Percentiles rank a stretch among this genome's conserved stretches.
phyloP scores from a whole-genome alignment of 805 yeast species.

The Danielia oregonensis region DNA sequence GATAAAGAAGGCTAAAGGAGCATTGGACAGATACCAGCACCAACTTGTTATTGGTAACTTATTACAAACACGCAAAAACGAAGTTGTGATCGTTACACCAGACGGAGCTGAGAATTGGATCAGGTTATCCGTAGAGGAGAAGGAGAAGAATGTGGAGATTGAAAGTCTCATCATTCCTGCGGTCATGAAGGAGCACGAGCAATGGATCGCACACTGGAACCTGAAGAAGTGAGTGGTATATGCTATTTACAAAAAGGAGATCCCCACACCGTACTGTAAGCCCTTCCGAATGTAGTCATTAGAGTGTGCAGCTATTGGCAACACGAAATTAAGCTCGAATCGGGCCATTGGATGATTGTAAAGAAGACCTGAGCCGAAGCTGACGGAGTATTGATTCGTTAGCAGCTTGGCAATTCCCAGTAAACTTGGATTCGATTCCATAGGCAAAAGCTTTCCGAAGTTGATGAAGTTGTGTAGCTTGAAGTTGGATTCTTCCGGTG shows the following conservation, averaged over 20 bases:
- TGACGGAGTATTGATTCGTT: conserved; percentile 26
- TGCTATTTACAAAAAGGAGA: conserved; percentile 43
- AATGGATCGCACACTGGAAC: conserved; percentile 45
- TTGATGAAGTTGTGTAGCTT: conserved; percentile 47
- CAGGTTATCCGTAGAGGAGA: conserved; percentile 41
- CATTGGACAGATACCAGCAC: conserved; percentile 82
- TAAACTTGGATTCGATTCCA: conserved; percentile 10
- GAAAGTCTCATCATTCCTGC: conserved; percentile 80
- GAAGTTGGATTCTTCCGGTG: conserved; percentile 41
- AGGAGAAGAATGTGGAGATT: conserved; percentile 50
- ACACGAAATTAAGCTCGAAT: conserved; percentile 52
- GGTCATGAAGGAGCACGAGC: conserved; percentile 59
- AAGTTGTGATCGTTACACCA: conserved; percentile 78
- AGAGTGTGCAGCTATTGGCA: conserved; percentile 44
- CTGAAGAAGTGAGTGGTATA: conserved; percentile 6
- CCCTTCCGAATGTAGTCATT: conserved; percentile 50
- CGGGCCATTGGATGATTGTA: conserved; percentile 57
- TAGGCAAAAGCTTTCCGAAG: conserved; percentile 41
- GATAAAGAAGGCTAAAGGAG: conserved; percentile 70
- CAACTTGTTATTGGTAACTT: conserved; percentile 93
- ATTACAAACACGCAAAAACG: conserved; percentile 80
- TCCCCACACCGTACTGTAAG: conserved; percentile 56
- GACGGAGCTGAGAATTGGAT: conserved; percentile 47
- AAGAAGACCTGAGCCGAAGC: conserved; percentile 47
- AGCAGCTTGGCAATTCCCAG: conserved; percentile 5